Conservation (phyloP, 1,284 basidiomycete genomes). For the Malassezia vespertilionis region DNA sequence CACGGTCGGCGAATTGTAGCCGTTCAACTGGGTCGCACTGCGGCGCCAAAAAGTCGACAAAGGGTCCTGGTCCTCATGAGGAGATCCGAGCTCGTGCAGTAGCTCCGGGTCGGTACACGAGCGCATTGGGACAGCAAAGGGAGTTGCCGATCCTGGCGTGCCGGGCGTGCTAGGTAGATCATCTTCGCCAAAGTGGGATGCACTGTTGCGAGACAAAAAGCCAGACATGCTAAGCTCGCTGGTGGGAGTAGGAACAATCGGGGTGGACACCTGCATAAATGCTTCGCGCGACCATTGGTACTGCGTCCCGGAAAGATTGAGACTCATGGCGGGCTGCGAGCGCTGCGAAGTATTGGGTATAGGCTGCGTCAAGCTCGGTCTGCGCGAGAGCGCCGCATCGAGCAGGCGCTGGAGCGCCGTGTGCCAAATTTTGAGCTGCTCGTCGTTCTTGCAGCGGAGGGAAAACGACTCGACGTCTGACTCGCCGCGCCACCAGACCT, state of each 20-base stretch:
- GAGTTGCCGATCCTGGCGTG: no score
- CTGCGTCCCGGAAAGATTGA: not conserved
- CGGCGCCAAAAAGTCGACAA: no score
- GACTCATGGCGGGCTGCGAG: not conserved
- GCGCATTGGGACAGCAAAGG: no score
- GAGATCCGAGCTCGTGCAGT: no score
- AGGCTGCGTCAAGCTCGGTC: conserved; percentile 18
- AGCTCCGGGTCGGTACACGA: no score
- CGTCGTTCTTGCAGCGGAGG: conserved; percentile 80
- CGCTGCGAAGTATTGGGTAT: not conserved
- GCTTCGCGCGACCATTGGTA: not conserved
- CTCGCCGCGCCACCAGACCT: conserved; percentile 88
- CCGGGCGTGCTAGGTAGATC: no score
- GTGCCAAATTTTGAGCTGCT: conserved; percentile 87
- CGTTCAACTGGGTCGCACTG: no score
- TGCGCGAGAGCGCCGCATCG: conserved; percentile 49
- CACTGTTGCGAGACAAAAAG: no score
- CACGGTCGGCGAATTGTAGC: no score
- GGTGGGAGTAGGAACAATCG: not conserved
- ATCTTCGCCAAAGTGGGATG: no score
- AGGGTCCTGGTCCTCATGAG: no score
- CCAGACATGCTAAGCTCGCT: not conserved
- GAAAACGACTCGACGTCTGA: conserved; percentile 83
- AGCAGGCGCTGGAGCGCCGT: conserved; percentile 76
- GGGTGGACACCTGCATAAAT: conserved; percentile 14